These are phyloP conservation scores for Fusarium subtropicale DNA, from an alignment of 2,329 filamentous ascomycete species.

Conservation along the genomic window DNA sequence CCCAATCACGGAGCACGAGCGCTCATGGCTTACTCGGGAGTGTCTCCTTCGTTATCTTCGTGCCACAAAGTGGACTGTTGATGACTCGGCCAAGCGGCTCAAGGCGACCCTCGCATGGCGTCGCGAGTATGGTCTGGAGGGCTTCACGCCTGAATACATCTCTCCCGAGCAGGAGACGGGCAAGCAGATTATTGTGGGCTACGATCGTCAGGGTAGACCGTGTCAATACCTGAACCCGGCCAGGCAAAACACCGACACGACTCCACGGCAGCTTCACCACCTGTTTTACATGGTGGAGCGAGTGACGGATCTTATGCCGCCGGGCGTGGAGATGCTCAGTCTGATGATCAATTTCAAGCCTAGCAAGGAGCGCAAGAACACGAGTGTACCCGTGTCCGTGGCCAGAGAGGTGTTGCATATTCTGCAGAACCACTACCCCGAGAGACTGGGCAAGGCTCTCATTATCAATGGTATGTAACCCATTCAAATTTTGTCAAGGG, in stretches of 20 bases:
- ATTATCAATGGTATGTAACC: conserved; percentile 80
- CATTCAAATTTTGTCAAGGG: neutral
- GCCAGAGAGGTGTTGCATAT: conserved; percentile 89
- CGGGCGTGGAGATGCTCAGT: conserved; percentile 86
- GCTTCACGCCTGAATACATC: conserved; percentile 86
- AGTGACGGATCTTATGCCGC: conserved; percentile 85
- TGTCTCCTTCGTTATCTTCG: conserved; percentile 93
- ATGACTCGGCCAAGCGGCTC: conserved; percentile 82
- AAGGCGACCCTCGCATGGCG: conserved; percentile 87
- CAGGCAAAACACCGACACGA: conserved; percentile 90
- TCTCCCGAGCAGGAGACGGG: conserved; percentile 95
- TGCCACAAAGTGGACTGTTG: conserved; percentile 88
- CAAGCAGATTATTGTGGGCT: conserved; percentile 91
- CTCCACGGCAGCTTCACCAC: conserved; percentile 89
- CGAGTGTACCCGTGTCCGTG: conserved; percentile 76
- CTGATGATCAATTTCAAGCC: conserved; percentile 93
- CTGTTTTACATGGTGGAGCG: conserved; percentile 96
- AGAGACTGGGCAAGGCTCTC: conserved; percentile 87
- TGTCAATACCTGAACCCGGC: conserved; percentile 92
- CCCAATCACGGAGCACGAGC: conserved; percentile 81
- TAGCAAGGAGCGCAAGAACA: conserved; percentile 78
- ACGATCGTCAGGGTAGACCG: conserved; percentile 84
- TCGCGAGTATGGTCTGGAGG: conserved; percentile 86
- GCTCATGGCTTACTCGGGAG: conserved; percentile 90
- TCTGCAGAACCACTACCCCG: conserved; percentile 94